Base-by-base conservation (phyloP, 73 alveolate genomes). In the Symbiodinium pilosum region DNA sequence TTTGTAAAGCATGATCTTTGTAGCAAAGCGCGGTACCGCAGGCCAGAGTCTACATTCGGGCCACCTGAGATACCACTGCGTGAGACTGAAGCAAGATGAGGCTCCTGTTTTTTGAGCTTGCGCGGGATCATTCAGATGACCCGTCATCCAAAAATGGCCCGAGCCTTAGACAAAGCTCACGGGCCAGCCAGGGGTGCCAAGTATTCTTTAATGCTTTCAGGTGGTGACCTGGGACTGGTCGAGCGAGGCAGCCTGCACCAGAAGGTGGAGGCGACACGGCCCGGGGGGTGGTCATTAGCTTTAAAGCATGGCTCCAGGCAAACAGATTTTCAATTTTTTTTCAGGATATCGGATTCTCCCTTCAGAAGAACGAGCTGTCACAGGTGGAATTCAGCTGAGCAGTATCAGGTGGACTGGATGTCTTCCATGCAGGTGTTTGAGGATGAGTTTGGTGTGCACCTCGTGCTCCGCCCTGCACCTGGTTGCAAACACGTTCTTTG, bases 371-470 rank as follows among this genome's bases (percentile, higher is more conserved):
- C 71, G 96, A 64, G 87, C 88, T 91, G 24, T 91, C 96, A 3
- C 88, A 91, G 96, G 96, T n/a, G n/a, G 30, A 47, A 12, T 43
- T 1, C 0, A n/a, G 86, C 21, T 30, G 11, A 64, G 32, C 1
- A 4, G 16, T 24, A 36, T 16, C 36, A 20, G 1, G 0, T 28
- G 77, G 77, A 20, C 32, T 64, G 40, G 38, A 24, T 2, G 77
- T 1, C 36, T 54, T 54, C 14, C 51, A 7, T 5, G 36, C 73
- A 91, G 96, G 96, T 91, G 40, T 91, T 91, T 20, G 96, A 91
- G 81, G 96, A 91, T 30, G 96, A 91, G 96, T 91, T 91, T 32
- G 96, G 96, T 83, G 87, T 91, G 54, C 96, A 91, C 75, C 47
- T 91, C 52, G 28, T 91, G 28, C 85, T 71, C 44, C 85, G 85